A percentile compares a stretch with the other conserved stretches of the same genome.
Evolutionary conservation across 352 stramenopile genomes (phyloP).

Genomic region (Blastocystis hominis): DNA sequence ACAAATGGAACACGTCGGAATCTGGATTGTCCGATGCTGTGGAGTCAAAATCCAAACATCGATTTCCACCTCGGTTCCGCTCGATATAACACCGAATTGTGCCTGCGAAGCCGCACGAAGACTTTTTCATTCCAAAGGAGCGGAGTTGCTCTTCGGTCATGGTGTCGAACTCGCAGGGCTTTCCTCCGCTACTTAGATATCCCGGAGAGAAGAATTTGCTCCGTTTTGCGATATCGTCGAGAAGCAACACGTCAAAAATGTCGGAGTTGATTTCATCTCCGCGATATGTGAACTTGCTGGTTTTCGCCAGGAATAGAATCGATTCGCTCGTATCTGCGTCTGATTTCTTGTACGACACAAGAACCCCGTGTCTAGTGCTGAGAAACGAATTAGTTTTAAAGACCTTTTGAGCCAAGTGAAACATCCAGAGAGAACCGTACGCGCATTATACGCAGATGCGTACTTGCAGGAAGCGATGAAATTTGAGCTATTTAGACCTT

Average conservation of each 20-base stretch:
- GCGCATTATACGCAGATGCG: background rate
- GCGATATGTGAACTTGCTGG: background rate
- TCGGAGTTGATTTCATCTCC: background rate
- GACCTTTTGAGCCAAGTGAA: conserved; percentile 26
- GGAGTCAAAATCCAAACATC: background rate
- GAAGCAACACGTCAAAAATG: background rate
- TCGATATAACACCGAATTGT: conserved; percentile 23
- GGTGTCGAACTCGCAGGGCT: background rate
- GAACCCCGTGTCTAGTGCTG: background rate
- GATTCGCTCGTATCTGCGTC: background rate
- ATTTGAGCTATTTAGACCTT: background rate
- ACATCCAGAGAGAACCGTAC: background rate
- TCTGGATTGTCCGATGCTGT: background rate
- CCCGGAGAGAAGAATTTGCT: background rate
- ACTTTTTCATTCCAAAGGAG: background rate
- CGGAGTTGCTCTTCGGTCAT: background rate
- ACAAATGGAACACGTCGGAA: background rate
- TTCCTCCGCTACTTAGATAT: conserved; percentile 14
- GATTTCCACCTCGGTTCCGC: background rate
- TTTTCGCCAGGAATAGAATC: background rate
- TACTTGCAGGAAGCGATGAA: conserved; percentile 25
- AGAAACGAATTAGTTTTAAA: no score
- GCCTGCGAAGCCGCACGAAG: background rate
- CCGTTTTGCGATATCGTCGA: background rate
- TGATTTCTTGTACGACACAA: background rate